These are phyloP conservation scores for Gillenia trifoliata DNA, from an alignment of 306 rosid species.

Conservation along the genomic window DNA sequence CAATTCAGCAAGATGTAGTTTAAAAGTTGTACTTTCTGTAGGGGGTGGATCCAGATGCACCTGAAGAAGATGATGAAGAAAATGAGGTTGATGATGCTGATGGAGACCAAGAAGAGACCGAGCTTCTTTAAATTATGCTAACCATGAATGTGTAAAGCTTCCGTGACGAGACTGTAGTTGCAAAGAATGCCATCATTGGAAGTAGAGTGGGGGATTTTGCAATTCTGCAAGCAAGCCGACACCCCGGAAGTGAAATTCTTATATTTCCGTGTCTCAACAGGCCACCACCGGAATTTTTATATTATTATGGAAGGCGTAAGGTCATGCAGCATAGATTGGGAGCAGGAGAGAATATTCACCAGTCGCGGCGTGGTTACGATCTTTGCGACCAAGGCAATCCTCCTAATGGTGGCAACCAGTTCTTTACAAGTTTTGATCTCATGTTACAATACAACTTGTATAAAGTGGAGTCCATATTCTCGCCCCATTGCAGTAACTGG, in stretches of 20 bases:
- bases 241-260: neutral
- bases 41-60: conserved; percentile 99
- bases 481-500: neutral
- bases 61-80: conserved; percentile 96
- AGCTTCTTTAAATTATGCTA: conserved; percentile 50
- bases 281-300: neutral
- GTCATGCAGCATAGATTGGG: neutral
- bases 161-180: conserved; percentile 9
- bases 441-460: neutral
- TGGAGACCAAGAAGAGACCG: conserved; percentile 92
- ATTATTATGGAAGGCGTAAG: neutral
- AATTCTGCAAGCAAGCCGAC: neutral
- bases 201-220: neutral
- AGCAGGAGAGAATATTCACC: conserved; percentile 1
- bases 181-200: neutral
- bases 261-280: neutral
- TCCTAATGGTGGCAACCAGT: conserved; percentile 8
- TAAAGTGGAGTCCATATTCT: neutral
- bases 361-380: conserved; percentile 9
- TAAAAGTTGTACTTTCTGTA: conserved; percentile 22
- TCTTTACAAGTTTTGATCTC: conserved; percentile 14
- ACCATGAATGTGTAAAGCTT: neutral
- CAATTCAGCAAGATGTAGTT: neutral
- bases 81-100: conserved; percentile 94
- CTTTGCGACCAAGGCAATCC: conserved; percentile 3